Evolutionary conservation across 306 rosid genomes (phyloP), one percentile per base, ranked within the genome.

Genomic region (Betula pendula): DNA sequence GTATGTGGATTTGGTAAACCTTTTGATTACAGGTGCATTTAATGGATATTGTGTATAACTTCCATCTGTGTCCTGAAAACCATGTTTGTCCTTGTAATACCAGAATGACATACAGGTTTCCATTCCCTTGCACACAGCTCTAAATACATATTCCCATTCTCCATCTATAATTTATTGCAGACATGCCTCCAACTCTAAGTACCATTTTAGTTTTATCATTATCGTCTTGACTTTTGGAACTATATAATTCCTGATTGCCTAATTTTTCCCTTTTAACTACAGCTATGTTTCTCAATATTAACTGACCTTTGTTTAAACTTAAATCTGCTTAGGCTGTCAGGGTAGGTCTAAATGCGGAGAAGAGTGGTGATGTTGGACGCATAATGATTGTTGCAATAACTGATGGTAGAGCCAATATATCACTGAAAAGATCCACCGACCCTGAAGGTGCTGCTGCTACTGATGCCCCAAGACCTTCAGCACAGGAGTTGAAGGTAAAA

Each of bases 281-380:
- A 29, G 48, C 68, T 9, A 55, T 75, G 72, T 63, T 44, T 78
- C 73, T 51, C 47, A 63, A 66, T 38, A n/a, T 66, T 27, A 13
- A 73, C 88, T 85, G 82, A 81, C 70, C n/a, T 40, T 73, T 73
- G 38, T 71, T 67, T 73, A 1, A 52, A 59, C 69, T 33, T 79
- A 63, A 71, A 82, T 70, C 80, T 75, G 67, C 52, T 50, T 79
- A 94, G 98, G 97, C 96, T 79, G 97, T 94, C 62, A 81, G 97
- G 85, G 98, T 94, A 79, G 98, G 98, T 67, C 58, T 94, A 88
- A 92, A 94, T 84, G 97, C 97, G n/a, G 98, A 92, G 85, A 94
- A 90, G 88, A 94, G 98, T 79, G 98, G 96, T 44, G 97, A 92
- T 78, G 97, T 94, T 72, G 97, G 98, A 62, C 94, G 97, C 29